phyloP scores from a whole-genome alignment of 306 rosid species.

The Calophaca sinica region DNA sequence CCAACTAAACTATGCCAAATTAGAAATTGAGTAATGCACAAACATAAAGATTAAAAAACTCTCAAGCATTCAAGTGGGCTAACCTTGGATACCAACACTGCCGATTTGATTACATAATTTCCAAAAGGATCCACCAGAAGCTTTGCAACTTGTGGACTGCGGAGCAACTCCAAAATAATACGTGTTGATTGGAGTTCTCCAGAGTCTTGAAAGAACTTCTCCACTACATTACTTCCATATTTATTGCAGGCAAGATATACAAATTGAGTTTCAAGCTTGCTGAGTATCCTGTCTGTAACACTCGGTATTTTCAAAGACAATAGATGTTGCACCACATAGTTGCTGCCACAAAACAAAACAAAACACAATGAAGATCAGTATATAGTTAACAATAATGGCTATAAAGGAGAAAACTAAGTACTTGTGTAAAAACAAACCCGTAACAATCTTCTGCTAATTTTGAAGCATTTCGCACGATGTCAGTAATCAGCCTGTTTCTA shows the following conservation, averaged over 20 bases:
- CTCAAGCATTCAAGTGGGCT: slow-evolving; percentile 7
- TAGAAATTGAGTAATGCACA: neutral
- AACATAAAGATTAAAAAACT: neutral
- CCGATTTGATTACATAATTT: slow-evolving; percentile 68
- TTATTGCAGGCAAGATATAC: slow-evolving; percentile 60
- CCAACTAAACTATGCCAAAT: slow-evolving; percentile 2
- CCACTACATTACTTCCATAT: slow-evolving; percentile 83
- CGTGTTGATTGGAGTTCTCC: slow-evolving; percentile 31
- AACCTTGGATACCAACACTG: slow-evolving; percentile 61
- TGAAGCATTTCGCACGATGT: slow-evolving; percentile 43
- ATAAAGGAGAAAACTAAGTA: neutral
- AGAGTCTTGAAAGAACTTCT: slow-evolving; percentile 57
- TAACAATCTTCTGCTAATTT: slow-evolving; percentile 56
- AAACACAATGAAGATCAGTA: slow-evolving; percentile 15
- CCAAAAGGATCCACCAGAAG: slow-evolving; percentile 72
- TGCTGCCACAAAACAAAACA: slow-evolving; percentile 51
- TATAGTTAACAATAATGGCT: slow-evolving; percentile 4
- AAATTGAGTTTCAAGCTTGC: slow-evolving; percentile 52
- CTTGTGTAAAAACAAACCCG: slow-evolving; percentile 58
- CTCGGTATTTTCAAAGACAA: slow-evolving; percentile 48
- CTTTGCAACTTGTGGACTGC: slow-evolving; percentile 40
- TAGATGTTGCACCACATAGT: slow-evolving; percentile 77
- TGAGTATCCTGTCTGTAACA: slow-evolving; percentile 45
- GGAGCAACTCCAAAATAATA: slow-evolving; percentile 59
- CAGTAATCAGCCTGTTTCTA: slow-evolving; percentile 46